Evolutionary conservation across 2,329 filamentous ascomycete genomes (phyloP), one percentile per base, ranked within the genome.

Genomic region (Clonostachys solani): DNA sequence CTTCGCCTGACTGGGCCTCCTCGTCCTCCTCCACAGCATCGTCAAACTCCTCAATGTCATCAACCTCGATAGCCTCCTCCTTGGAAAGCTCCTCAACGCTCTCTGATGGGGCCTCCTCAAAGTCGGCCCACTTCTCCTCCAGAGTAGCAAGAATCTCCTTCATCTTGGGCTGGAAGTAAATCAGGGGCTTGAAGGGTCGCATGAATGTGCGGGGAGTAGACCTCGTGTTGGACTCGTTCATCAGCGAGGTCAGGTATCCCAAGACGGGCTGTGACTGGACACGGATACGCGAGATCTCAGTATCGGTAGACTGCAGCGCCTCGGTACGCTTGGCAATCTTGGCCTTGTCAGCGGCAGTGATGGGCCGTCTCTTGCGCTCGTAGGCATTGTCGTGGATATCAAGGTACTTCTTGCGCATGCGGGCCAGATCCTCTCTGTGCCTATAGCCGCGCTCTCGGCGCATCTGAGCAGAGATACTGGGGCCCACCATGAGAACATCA

Each of bases 101-200:
- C 23, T 29, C 23, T 2, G 23, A 29, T 29, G 23, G 10, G 23
- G 23, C 43, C 23, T 68, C 64, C 43, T 68, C 65, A 33, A 61
- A 59, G 40, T 69, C 64, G 1, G 56, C 65, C 66, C 67, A 71
- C 49, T 69, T 71, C 50, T 69, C 66, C 47, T 71, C 68, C 8
- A 73, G 56, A 0, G 59, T 62, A 3, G 57, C 52, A 2, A 72
- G 62, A 5, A 64, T 60, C 44, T 68, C 61, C 18, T 60, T 60
- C 64, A 71, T 70, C 55, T 66, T 64, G 6, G 66, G 64, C 42
- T 73, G 70, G 46, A 66, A 67, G 56, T 67, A 65, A 0, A 71
- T 56, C 4, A 73, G 50, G 6, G 63, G 44, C 54, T 67, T 67
- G 56, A 73, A 73, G 1, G 70, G 70, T 1, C 65, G 54, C 52